A percentile compares a stretch with the other conserved stretches of the same genome.
These are phyloP conservation scores for Metschnikowia santaceciliae DNA, from an alignment of 805 yeast species.

Conservation along the genomic window DNA sequence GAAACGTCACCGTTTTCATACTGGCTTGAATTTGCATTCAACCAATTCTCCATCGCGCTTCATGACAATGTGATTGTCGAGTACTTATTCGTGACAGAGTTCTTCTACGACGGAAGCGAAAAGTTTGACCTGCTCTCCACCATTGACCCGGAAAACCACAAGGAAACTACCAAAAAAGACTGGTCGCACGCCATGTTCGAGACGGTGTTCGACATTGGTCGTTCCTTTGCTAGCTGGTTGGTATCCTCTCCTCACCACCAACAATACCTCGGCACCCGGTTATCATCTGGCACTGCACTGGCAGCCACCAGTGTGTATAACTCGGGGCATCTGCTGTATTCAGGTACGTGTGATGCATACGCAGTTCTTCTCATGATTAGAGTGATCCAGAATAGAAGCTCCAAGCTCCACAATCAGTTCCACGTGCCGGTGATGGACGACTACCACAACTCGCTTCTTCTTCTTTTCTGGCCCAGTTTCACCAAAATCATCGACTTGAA, in stretches of 20 bases:
- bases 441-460: constrained; percentile 60
- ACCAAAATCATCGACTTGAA: constrained; percentile 73
- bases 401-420: constrained; percentile 59
- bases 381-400: constrained; percentile 59
- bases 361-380: constrained; percentile 77
- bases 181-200: constrained; percentile 39
- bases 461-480: constrained; percentile 82
- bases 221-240: constrained; percentile 45
- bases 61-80: constrained; percentile 77
- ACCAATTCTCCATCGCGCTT: constrained; percentile 68
- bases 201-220: constrained; percentile 38
- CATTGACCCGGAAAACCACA: constrained; percentile 8
- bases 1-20: constrained; percentile 65
- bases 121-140: constrained; percentile 25
- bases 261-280: constrained; percentile 8
- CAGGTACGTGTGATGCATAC: constrained; percentile 62
- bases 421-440: constrained; percentile 69
- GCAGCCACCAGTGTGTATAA: neutral
- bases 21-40: constrained; percentile 70
- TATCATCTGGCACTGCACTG: constrained; percentile 15
- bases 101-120: constrained; percentile 51
- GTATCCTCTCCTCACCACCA: constrained; percentile 35
- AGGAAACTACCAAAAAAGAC: constrained; percentile 14
- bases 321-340: constrained; percentile 24
- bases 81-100: constrained; percentile 66